Conservation (phyloP, 129 eudicot genomes). For the Silybum marianum region DNA sequence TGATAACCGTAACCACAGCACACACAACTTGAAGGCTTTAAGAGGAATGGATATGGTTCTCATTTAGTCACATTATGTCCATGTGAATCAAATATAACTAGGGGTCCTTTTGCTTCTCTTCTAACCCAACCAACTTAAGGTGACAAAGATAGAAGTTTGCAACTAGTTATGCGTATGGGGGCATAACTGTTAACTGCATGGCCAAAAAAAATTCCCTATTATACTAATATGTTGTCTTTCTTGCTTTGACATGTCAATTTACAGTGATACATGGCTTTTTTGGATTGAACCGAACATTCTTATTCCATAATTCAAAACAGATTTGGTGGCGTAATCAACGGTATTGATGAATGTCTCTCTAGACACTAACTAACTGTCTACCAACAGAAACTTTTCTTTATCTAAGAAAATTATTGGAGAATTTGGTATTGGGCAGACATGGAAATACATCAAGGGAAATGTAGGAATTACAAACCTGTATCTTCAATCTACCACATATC, state of each 20-base stretch:
- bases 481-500: neutral
- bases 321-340: neutral
- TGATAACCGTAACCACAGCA: neutral
- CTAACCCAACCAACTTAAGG: neutral
- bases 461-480: neutral
- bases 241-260: neutral
- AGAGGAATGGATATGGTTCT: neutral
- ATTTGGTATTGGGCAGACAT: neutral
- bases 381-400: neutral
- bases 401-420: neutral
- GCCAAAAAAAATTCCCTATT: neutral
- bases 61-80: neutral
- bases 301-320: neutral
- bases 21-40: neutral
- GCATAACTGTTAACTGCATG: neutral
- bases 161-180: neutral
- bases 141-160: neutral
- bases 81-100: neutral
- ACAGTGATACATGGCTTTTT: neutral
- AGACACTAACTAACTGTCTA: neutral
- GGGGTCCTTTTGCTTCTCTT: neutral
- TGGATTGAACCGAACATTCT: neutral
- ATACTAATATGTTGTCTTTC: neutral
- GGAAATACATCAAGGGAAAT: neutral
- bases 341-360: neutral